Percentiles rank a stretch among this genome's conserved stretches.
phyloP scores from a whole-genome alignment of 2,329 filamentous ascomycete species.

The Pyrenochaeta sp. region DNA sequence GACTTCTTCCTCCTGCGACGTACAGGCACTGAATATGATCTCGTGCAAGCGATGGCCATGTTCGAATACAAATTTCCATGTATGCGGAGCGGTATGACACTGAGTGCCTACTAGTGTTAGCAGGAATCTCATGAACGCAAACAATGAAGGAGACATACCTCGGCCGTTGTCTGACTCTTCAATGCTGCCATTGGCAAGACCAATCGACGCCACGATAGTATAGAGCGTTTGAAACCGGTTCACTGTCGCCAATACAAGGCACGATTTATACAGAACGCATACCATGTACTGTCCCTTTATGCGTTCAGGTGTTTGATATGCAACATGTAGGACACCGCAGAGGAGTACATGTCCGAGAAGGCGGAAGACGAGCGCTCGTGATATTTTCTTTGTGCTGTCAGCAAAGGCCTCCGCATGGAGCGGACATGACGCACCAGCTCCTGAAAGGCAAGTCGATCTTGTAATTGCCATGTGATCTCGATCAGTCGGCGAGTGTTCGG shows the following conservation, averaged over 20 bases:
- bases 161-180: constrained; percentile 79
- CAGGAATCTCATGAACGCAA: constrained; percentile 1
- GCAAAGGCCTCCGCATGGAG: neutral
- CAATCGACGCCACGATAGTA: constrained; percentile 76
- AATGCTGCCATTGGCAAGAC: constrained; percentile 70
- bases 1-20: constrained; percentile 76
- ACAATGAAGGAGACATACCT: constrained; percentile 58
- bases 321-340: constrained; percentile 83
- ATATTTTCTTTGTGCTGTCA: constrained; percentile 31
- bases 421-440: constrained; percentile 66
- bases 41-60: constrained; percentile 80
- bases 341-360: constrained; percentile 81
- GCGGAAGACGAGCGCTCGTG: constrained; percentile 65
- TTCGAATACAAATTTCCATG: constrained; percentile 92
- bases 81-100: constrained; percentile 84
- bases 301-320: constrained; percentile 75
- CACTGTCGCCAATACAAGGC: constrained; percentile 77
- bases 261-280: constrained; percentile 82
- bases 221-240: constrained; percentile 73
- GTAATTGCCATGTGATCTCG: constrained; percentile 84
- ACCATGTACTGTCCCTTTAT: constrained; percentile 84
- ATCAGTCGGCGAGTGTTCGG: constrained; percentile 73
- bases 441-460: constrained; percentile 80
- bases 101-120: constrained; percentile 70
- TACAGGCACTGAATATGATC: constrained; percentile 86